Evolutionary conservation across 768 basidiomycete species (phyloP), one percentile per base, ranked within the genome.

Genomic region (Sporobolomyces phaffii): DNA sequence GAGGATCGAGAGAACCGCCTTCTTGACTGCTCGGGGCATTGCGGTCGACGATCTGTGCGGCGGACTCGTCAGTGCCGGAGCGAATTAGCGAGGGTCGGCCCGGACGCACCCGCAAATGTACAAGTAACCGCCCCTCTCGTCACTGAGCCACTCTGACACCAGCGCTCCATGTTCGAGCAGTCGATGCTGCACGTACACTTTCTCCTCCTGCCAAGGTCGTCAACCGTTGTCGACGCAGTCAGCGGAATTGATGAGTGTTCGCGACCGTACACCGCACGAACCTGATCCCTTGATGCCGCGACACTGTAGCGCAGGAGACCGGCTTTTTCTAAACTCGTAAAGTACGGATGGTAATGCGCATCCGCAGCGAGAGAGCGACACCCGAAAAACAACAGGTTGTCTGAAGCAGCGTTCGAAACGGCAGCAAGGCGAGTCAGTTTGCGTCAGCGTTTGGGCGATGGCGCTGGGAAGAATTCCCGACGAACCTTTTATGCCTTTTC

Each of bases 11-110:
- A 77, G 81, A 5, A 98, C 76, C 0, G 88, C 86, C n/a, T 83
- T 84, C 71, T 86, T 87, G 18, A 97, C 92, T 0, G 85, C 88
- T 13, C 84, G 81, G 4, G 96, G 94, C 93, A 98, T 98, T 76
- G 94, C 90, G 77, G 92, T 94, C 1, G 92, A 89, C 0, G 94
- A 93, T 28, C 93, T 98, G 74, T 2, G 24, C 2, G 9, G n/a
- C n/a, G n/a, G n/a, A n/a, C n/a, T n/a, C n/a, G n/a, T n/a, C n/a
- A n/a, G n/a, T n/a, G n/a, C n/a, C n/a, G n/a, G n/a, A n/a, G n/a
- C n/a, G n/a, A n/a, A n/a, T n/a, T n/a, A n/a, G n/a, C n/a, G n/a
- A n/a, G n/a, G 9, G 11, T 14, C 18, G 22, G 6, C 43, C n/a
- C 36, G 26, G 24, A 2, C 34, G 24, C 1, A 22, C 93, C 94